Evolutionary conservation across 1,284 basidiomycete species (phyloP), one percentile per base, ranked within the genome.

Genomic region (Entoloma clypeatum): DNA sequence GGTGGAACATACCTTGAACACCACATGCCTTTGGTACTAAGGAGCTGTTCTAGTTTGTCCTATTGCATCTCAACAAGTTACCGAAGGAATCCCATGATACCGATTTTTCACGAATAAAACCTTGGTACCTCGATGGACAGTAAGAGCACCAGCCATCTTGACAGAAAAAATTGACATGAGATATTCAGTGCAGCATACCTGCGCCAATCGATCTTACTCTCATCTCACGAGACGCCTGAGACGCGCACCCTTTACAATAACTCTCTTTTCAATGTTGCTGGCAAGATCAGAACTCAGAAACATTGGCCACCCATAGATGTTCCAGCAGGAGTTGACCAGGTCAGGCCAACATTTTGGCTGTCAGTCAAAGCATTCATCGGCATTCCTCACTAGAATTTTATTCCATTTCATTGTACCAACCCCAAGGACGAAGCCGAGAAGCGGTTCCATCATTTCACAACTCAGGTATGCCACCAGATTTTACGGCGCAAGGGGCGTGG

Each of bases 41-140:
- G 36, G 47, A 28, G 39, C 14, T 5, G 18, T 10, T 14, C n/a
- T 31, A 97, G 91, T 96, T 91, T 59, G 78, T 96, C 31, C 71
- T 98, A 51, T 79, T 77, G 2, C 76, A 87, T 45, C 64, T 98
- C 36, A 98, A 97, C 65, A 74, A 84, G 51, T 73, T 98, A 16
- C 96, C 96, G 0, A 89, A 92, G 54, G 86, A 92, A 56, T 91
- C 92, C 4, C 91, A 87, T 54, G 89, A 96, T 43, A 83, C 91
- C 17, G 96, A 99, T 65, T 98, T 99, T 64, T 94, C 92, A 5
- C 79, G 96, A 13, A 89, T 98, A 55, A 97, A 96, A 67, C 89
- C 92, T 3, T 99, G 93, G 92, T 98, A 95, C 63, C 77, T 99
- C 7, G 95, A 99, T 56, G 86, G 85, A 57, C 77, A 91, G 83